Percentiles rank a stretch among this genome's conserved stretches.
Evolutionary conservation across 352 stramenopile genomes (phyloP).

Genomic region (Globisporangium ultimum): DNA sequence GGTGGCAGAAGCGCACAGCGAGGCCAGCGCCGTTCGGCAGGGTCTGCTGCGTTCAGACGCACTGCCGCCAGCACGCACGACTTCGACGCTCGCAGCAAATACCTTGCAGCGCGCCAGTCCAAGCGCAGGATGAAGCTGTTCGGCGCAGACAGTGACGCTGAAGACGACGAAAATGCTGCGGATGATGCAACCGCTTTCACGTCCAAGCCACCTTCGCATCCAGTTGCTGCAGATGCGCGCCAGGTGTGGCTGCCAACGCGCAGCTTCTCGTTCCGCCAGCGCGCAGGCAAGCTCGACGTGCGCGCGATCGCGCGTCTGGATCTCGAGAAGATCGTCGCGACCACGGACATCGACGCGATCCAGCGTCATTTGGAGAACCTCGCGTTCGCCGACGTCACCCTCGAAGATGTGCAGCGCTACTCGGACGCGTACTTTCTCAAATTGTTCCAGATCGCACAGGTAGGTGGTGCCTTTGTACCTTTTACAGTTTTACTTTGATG

Average conservation of each 20-base stretch:
- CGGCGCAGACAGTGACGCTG: conserved; percentile 4
- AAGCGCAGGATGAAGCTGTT: conserved; percentile 22
- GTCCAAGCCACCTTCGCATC: neutral
- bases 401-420: conserved; percentile 83
- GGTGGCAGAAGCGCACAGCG: neutral
- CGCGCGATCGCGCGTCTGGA: conserved; percentile 66
- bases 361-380: conserved; percentile 80
- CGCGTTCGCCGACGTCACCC: conserved; percentile 74
- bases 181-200: neutral
- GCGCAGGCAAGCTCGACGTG: conserved; percentile 72
- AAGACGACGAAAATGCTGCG: neutral
- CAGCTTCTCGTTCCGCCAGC: conserved; percentile 74
- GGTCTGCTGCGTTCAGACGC: neutral
- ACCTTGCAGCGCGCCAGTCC: conserved; percentile 15
- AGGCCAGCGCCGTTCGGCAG: neutral
- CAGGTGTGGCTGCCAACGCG: conserved; percentile 70
- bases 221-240: neutral
- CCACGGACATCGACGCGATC: conserved; percentile 73
- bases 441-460: conserved; percentile 82
- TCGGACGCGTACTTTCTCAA: conserved; percentile 86
- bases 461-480: conserved; percentile 8
- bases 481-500: neutral
- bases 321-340: conserved; percentile 65
- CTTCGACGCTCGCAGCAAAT: conserved; percentile 17
- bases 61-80: conserved; percentile 1